Evolutionary conservation across 2,329 filamentous ascomycete genomes (phyloP).

Genomic region (Xylaria digitata): DNA sequence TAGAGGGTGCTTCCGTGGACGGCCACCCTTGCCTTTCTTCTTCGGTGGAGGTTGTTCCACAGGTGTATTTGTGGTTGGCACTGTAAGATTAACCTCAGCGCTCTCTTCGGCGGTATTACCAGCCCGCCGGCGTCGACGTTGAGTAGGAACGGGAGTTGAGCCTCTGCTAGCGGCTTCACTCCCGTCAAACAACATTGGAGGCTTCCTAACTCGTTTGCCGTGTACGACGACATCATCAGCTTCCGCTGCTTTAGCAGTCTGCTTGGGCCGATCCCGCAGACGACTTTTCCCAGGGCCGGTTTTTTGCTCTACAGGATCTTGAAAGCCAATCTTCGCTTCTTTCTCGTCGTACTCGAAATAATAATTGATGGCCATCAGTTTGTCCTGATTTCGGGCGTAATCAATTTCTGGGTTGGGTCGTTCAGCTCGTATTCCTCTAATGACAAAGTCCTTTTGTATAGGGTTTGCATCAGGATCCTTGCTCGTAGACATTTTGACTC

Average conservation of each 20-base stretch:
- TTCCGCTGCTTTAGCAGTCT: conserved; percentile 69
- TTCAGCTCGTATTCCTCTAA: conserved; percentile 65
- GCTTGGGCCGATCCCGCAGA: conserved; percentile 67
- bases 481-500: conserved; percentile 56
- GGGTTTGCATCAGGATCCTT: conserved; percentile 58
- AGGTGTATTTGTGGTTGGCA: conserved; percentile 32
- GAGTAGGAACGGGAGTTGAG: conserved; percentile 58
- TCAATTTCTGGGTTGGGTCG: conserved; percentile 57
- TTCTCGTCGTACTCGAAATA: conserved; percentile 71
- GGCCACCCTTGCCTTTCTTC: conserved; percentile 49
- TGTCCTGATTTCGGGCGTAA: conserved; percentile 63
- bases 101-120: conserved; percentile 44
- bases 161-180: conserved; percentile 63
- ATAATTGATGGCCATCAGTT: conserved; percentile 68
- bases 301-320: conserved; percentile 67
- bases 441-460: conserved; percentile 63
- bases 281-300: conserved; percentile 67
- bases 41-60: conserved; percentile 43
- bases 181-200: conserved; percentile 63
- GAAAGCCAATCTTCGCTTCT: conserved; percentile 66
- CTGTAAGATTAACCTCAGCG: conserved; percentile 33
- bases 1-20: conserved; percentile 47
- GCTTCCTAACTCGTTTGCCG: conserved; percentile 66
- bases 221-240: conserved; percentile 60
- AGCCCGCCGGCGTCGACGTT: conserved; percentile 45